Base-by-base conservation (phyloP, 768 basidiomycete genomes). In the Mrakia frigida region DNA sequence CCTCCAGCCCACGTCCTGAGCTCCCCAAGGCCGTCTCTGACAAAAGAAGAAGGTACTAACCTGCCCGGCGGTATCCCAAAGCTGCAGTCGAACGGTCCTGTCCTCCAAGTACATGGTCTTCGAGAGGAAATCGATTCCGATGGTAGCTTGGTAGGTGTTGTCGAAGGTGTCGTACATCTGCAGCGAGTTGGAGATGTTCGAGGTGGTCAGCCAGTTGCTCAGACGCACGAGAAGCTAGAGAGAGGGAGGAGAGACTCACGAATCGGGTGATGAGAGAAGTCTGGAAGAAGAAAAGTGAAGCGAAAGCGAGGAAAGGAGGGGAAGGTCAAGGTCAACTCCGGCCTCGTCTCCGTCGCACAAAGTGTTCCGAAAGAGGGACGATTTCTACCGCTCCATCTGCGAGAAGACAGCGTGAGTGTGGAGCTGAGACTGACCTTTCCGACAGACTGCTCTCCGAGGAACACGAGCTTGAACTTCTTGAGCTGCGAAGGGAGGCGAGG, bases 31-130 rank as follows among this genome's bases (percentile, higher is more conserved):
- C 21, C 46, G 6, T 0, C 46, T 50, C 46, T 50, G 11, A 14
- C 46, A 21, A 2, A 50, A 50, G n/a, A 33, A 74, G 16, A 3
- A 10, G n/a, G 16, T 63, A 80, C 86, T 80, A 81, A 90, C 93
- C 87, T 94, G 94, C 73, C 93, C 93, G 78, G 96, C 96, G 74
- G 97, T 99, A 84, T 99, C 97, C 97, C 97, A 99, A 23, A 99
- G 86, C 82, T 99, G 97, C 84, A 99, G 85, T 82, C 97, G 89
- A 67, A 99, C 96, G 0, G 97, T 99, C 81, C 97, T 87, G 85
- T 99, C 97, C 82, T 99, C 97, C 75, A 98, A 87, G 84, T 99
- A 99, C 93, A 99, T 96, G 0, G 97, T 98, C 87, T 99, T 99
- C 86, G 94, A 96, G 85, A 99, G 86, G 84, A 99, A 99, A 86